phyloP scores from a whole-genome alignment of 495 filamentous ascomycete genomes.

The Xylaria castorea region DNA sequence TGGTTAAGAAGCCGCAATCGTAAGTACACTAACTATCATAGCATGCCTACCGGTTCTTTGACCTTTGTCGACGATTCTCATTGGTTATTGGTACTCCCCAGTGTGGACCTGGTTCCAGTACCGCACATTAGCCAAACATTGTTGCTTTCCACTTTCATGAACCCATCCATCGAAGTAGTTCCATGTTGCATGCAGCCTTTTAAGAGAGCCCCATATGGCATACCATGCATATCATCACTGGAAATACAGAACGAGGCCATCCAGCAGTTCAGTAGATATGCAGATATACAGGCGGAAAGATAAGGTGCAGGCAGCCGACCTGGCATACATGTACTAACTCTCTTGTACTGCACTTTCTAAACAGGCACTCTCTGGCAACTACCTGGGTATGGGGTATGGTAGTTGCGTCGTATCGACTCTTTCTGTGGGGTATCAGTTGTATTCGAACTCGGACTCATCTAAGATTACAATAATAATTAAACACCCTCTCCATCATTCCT shows the following conservation, averaged over 20 bases:
- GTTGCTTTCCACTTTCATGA: not conserved
- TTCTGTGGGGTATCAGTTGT: slow-evolving; percentile 38
- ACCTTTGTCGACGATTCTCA: slow-evolving; percentile 1
- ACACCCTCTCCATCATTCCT: slow-evolving; percentile 72
- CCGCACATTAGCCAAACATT: not conserved
- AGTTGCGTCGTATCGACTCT: not conserved
- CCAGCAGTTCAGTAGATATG: too few relatives aligned
- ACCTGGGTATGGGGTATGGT: too few relatives aligned
- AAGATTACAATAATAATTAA: slow-evolving; percentile 31
- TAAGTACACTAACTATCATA: too few relatives aligned
- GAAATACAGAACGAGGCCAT: not conserved
- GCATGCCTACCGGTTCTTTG: slow-evolving; percentile 20
- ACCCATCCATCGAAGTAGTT: not conserved
- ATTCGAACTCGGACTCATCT: slow-evolving; percentile 12
- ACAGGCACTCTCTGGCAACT: not conserved
- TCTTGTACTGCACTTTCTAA: not conserved
- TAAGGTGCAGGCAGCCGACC: too few relatives aligned
- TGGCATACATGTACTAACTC: too few relatives aligned
- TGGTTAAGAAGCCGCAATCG: slow-evolving; percentile 22
- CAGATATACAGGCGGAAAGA: not conserved
- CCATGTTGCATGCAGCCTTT: not conserved
- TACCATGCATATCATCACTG: not conserved
- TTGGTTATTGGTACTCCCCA: not conserved
- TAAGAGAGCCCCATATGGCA: not conserved
- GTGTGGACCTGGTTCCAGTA: not conserved